A percentile compares a stretch with the other conserved stretches of the same genome.
Evolutionary conservation across 140 eudicot genomes (phyloP).

Genomic region (Anethum foeniculum): DNA sequence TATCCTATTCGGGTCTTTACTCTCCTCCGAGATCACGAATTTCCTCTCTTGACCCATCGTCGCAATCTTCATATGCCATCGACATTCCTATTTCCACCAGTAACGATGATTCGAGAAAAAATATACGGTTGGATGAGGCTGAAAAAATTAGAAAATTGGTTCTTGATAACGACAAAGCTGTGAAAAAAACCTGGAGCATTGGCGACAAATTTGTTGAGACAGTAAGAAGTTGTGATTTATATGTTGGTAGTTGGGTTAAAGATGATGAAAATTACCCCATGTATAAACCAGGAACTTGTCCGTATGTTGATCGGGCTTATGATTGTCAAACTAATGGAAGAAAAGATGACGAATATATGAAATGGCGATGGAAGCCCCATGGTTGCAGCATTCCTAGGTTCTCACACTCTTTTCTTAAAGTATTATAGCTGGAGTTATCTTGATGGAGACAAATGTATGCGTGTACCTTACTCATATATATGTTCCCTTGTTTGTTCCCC

Average conservation of each 20-base stretch:
- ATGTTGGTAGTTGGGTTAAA: constrained; percentile 71
- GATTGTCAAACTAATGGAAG: constrained; percentile 81
- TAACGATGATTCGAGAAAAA: neutral
- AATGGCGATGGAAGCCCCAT: constrained; percentile 90
- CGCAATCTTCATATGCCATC: neutral
- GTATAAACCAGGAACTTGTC: constrained; percentile 70
- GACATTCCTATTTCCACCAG: neutral
- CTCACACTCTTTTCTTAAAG: neutral
- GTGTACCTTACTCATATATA: neutral
- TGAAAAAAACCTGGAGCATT: neutral
- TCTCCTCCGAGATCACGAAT: constrained; percentile 12
- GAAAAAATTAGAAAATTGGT: neutral
- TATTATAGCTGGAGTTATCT: neutral
- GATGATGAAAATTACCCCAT: constrained; percentile 70
- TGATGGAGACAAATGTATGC: neutral
- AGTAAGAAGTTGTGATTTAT: constrained; percentile 38
- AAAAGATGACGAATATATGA: constrained; percentile 45
- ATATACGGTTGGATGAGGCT: neutral
- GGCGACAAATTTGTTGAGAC: neutral
- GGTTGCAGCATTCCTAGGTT: constrained; percentile 90
- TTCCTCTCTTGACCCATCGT: neutral
- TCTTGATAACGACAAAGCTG: neutral
- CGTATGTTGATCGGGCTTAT: constrained; percentile 81
- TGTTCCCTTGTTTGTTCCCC: neutral
- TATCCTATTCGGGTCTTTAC: constrained; percentile 7